Evolutionary conservation across 2,329 filamentous ascomycete genomes (phyloP), one percentile per base, ranked within the genome.

Genomic region (Elsinoe necatrix): DNA sequence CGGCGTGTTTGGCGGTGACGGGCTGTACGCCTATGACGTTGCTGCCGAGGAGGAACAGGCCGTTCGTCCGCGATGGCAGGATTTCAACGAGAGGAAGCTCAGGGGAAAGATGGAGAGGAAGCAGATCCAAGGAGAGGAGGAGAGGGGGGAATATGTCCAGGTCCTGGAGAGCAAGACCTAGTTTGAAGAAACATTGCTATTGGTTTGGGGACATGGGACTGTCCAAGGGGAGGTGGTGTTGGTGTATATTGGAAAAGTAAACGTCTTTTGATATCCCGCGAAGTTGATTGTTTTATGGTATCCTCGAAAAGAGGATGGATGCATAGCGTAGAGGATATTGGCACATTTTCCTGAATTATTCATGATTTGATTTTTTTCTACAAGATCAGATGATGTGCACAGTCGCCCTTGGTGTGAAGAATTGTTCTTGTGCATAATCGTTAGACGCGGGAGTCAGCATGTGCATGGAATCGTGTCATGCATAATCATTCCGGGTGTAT

Each of bases 21-120:
- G 34, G 12, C 37, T 59, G 7, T 61, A 52, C 20, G 52, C 51
- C n/a, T 61, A 61, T 18, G 59, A 61, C 31, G 55, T 55, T 29
- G 23, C 31, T n/a, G 55, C 31, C n/a, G 59, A 61, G 34, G 58
- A 52, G 29, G 57, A 58, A 20, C 57, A 58, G 47, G 52, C 55
- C 18, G 42, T 43, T 14, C 56, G 58, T 12, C 35, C 43, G 5
- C 42, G 57, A 27, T 61, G 59, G 59, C 59, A 61, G 54, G 57
- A 61, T 31, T 61, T 61, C 21, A 31, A 57, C 12, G 20, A 48
- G 23, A 41, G 57, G 29, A 29, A 50, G 34, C 11, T 59, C 1
- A 34, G 51, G 20, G 6, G 18, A 11, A 34, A 39, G 42, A 59
- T 21, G 48, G 29, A 23, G 21, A 47, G 43, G 42, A 39, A 57